A percentile compares a stretch with the other conserved stretches of the same genome.
phyloP scores from a whole-genome alignment of 352 stramenopile genomes.

The Globisporangium mamillatum region DNA sequence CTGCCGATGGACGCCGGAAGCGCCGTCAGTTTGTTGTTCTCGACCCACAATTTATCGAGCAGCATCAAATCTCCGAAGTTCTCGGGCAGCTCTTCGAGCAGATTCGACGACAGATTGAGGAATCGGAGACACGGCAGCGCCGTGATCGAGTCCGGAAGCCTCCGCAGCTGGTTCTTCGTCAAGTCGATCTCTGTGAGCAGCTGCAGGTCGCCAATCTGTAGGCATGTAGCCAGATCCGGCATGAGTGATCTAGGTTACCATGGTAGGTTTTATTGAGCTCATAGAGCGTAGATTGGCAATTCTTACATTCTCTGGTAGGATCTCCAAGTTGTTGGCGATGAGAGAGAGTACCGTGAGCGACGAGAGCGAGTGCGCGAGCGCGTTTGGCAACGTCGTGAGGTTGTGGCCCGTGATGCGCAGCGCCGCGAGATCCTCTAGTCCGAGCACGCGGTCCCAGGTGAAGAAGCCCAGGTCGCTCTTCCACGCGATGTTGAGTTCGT shows the following conservation, averaged over 20 bases:
- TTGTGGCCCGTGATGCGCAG: conserved; percentile 51
- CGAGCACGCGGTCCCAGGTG: conserved; percentile 42
- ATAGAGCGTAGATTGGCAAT: background rate
- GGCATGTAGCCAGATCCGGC: background rate
- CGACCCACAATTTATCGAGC: conserved; percentile 46
- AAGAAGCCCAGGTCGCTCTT: conserved; percentile 56
- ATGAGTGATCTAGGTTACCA: background rate
- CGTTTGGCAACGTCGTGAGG: conserved; percentile 30
- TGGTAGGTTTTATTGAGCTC: background rate
- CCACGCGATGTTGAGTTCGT: conserved; percentile 72
- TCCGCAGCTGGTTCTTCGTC: conserved; percentile 53
- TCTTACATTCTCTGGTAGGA: conserved; percentile 46
- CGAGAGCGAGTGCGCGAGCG: conserved; percentile 26
- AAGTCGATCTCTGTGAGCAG: conserved; percentile 51
- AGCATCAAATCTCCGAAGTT: conserved; percentile 35
- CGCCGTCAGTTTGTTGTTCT: conserved; percentile 44
- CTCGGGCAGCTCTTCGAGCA: conserved; percentile 39
- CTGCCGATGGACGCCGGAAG: conserved; percentile 44
- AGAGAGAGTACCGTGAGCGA: conserved; percentile 47
- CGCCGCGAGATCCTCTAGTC: conserved; percentile 39
- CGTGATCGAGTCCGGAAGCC: conserved; percentile 46
- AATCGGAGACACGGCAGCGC: conserved; percentile 28
- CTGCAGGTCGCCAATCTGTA: conserved; percentile 32
- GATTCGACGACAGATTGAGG: conserved; percentile 56
- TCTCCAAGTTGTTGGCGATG: conserved; percentile 43